Percentiles rank a stretch among this genome's conserved stretches.
Evolutionary conservation across 139 green algal genomes (phyloP).

Genomic region (Pycnococcus provasolii): DNA sequence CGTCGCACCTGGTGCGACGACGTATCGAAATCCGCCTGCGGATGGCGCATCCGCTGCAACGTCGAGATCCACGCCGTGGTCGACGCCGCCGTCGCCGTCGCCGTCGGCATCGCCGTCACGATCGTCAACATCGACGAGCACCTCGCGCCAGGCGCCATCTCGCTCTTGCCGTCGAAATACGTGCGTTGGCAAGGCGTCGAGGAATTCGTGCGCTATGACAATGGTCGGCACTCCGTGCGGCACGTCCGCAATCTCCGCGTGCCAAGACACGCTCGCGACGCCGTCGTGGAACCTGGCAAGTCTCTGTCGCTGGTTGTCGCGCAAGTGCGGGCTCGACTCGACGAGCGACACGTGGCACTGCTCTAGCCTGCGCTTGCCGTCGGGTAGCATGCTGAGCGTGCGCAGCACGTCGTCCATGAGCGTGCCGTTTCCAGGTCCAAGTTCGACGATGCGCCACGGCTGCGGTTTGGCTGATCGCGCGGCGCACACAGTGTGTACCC

Average conservation of each 20-base stretch:
- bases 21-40: slow-evolving; percentile 51
- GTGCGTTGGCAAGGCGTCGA: slow-evolving; percentile 93
- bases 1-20: slow-evolving; percentile 62
- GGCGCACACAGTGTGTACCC: not conserved
- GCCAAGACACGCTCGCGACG: slow-evolving; percentile 5
- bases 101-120: not conserved
- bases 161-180: slow-evolving; percentile 59
- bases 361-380: no score
- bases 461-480: slow-evolving; percentile 50
- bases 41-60: not conserved
- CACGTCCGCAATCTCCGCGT: slow-evolving; percentile 6
- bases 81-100: not conserved
- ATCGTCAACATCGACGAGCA: slow-evolving; percentile 47
- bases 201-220: slow-evolving; percentile 89
- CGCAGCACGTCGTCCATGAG: slow-evolving; percentile 88
- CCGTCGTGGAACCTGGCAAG: no score
- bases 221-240: slow-evolving; percentile 45
- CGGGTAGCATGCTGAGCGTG: no score
- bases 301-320: slow-evolving; percentile 32
- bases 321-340: slow-evolving; percentile 58
- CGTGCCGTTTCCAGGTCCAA: slow-evolving; percentile 84
- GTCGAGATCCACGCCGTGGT: not conserved
- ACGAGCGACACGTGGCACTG: slow-evolving; percentile 61
- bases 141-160: slow-evolving; percentile 56
- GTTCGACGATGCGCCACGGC: slow-evolving; percentile 71